Percentiles rank a stretch among this genome's conserved stretches.
phyloP scores from a whole-genome alignment of 2,329 filamentous ascomycete species.

The Aspergillus sp. region DNA sequence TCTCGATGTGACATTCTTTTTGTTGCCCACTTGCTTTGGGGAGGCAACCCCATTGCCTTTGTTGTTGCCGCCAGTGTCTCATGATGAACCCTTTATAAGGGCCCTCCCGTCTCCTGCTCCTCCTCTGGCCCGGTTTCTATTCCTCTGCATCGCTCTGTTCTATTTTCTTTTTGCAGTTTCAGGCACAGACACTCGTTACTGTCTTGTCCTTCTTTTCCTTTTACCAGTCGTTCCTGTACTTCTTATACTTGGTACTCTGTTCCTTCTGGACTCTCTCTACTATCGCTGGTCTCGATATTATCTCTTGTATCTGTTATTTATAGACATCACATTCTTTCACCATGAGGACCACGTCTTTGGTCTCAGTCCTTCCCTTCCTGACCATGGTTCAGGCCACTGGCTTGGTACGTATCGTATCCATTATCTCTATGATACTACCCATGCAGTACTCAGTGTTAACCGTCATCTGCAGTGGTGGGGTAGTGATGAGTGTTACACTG shows the following conservation, averaged over 20 bases:
- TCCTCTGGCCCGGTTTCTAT: constrained; percentile 20
- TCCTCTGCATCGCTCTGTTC: constrained; percentile 24
- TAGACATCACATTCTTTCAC: constrained; percentile 25
- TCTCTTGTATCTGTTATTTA: not conserved
- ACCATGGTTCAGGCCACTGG: constrained; percentile 45
- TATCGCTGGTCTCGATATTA: constrained; percentile 13
- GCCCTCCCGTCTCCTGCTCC: constrained; percentile 28
- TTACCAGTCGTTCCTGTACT: not conserved
- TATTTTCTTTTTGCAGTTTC: constrained; percentile 22
- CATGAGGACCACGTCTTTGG: constrained; percentile 27
- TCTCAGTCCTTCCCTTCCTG: constrained; percentile 40
- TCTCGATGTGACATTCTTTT: not conserved
- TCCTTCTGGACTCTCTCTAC: not conserved
- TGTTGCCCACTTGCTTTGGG: not conserved
- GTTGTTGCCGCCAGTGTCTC: constrained; percentile 6
- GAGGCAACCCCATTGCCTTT: not conserved
- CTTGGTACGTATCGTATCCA: constrained; percentile 40
- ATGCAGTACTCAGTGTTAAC: not conserved
- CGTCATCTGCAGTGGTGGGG: constrained; percentile 45
- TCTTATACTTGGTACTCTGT: not conserved
- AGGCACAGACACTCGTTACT: constrained; percentile 41
- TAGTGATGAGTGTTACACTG: constrained; percentile 58
- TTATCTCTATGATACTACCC: not conserved
- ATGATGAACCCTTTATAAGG: constrained; percentile 8
- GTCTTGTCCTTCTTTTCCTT: constrained; percentile 24